Evolutionary conservation across 345 rosid species (phyloP), one percentile per base, ranked within the genome.

Genomic region (Draba incana): DNA sequence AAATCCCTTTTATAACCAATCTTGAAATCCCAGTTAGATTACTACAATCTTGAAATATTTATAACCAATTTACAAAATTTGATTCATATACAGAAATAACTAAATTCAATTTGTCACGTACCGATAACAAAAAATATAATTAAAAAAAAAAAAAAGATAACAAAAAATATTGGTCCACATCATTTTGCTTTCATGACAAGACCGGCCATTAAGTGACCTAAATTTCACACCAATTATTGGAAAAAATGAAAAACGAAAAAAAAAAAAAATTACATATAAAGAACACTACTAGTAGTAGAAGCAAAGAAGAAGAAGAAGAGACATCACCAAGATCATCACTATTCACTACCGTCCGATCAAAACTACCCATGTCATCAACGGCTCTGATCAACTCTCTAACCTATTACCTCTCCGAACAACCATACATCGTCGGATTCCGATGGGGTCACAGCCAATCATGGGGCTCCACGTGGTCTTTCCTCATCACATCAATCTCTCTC

Each of bases 401-500:
- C 5, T 83, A 85, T 64, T 86, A 82, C 84, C 92, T 92, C 54
- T 78, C 95, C 14, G 84, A 90, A 59, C 98, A 92, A 72, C 98
- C 98, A 1, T 64, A 84, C 3, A 82, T 93, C 55, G 77, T 88
- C 45, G 65, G 68, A 33, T 93, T 93, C 87, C 93, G 94, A 43
- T 93, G 98, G 98, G 86, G 90, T 67, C 85, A 86, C 77, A 66
- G 76, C 81, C 88, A 90, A 55, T 85, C 90, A 38, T 93, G 85
- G 86, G 96, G 90, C 50, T 85, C 98, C 81, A 88, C 98, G 37
- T 93, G 97, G 98, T 81, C 81, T 2, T 93, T 93, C 69, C 88
- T 93, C 39, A 66, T 87, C 81, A 60, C 84, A 31, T 84, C 98
- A 35, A 76, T 88, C 10, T 28, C 68, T 53, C 43, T 82, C 44